These are phyloP conservation scores for Solanum habrochaites DNA, from an alignment of 257 asterid genomes.

Conservation along the genomic window DNA sequence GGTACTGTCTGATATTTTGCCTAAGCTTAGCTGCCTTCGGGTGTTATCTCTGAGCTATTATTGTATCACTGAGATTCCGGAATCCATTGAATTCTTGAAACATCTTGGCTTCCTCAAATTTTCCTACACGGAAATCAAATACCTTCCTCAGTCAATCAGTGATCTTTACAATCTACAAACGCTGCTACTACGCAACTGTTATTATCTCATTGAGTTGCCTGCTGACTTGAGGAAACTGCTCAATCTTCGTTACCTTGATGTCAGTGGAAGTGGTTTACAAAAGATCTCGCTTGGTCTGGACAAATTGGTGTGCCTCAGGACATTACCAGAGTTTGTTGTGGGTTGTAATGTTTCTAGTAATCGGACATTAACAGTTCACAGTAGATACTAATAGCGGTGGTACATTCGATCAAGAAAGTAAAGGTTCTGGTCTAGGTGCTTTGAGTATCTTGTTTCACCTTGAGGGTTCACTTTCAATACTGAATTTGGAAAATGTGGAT, in stretches of 20 bases:
- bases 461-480: slow-evolving; percentile 24
- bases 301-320: slow-evolving; percentile 22
- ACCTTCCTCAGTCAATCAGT: slow-evolving; percentile 28
- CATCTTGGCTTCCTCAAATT: slow-evolving; percentile 29
- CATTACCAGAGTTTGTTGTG: slow-evolving; percentile 22
- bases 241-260: slow-evolving; percentile 30
- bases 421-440: slow-evolving; percentile 16
- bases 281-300: slow-evolving; percentile 20
- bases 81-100: slow-evolving; percentile 29
- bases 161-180: slow-evolving; percentile 28
- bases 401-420: not conserved
- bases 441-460: slow-evolving; percentile 30
- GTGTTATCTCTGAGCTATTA: slow-evolving; percentile 29
- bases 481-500: slow-evolving; percentile 25
- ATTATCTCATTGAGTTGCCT: slow-evolving; percentile 26
- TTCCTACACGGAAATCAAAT: slow-evolving; percentile 22
- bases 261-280: slow-evolving; percentile 27
- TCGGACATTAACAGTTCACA: not conserved
- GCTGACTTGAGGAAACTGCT: slow-evolving; percentile 23
- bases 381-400: not conserved
- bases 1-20: slow-evolving; percentile 26
- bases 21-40: slow-evolving; percentile 25
- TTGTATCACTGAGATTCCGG: slow-evolving; percentile 30
- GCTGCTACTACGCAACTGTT: slow-evolving; percentile 18
- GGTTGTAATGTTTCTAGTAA: slow-evolving; percentile 2